Conservation (phyloP, 139 green algal species). For the Deuterostichococcus epilithicus region DNA sequence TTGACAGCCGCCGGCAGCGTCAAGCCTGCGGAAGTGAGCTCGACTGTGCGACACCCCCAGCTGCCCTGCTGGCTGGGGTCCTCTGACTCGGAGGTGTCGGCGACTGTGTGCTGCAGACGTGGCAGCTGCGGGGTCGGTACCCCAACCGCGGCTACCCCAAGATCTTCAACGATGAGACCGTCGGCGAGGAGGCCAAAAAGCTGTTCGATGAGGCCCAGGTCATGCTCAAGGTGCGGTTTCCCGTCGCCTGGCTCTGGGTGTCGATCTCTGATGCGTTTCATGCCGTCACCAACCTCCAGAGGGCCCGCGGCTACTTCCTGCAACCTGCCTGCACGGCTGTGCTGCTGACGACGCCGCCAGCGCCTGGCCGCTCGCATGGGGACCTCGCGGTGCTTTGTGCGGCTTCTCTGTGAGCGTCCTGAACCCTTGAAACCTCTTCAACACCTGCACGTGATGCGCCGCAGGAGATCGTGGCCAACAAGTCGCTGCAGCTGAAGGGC, state of each 20-base stretch:
- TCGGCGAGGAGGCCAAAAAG: conserved; percentile 94
- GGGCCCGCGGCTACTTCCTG: too few species aligned
- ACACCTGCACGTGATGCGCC: too few species aligned
- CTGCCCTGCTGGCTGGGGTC: too few species aligned
- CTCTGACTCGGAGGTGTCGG: too few species aligned
- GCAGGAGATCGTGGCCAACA: conserved; percentile 80
- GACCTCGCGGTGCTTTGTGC: neutral
- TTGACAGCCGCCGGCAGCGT: too few species aligned
- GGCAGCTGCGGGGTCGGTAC: conserved; percentile 96
- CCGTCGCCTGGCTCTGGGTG: neutral
- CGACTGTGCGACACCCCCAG: too few species aligned
- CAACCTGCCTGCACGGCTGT: neutral
- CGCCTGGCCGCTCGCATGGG: too few species aligned
- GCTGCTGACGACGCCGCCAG: too few species aligned
- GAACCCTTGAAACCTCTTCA: neutral
- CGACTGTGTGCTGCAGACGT: conserved; percentile 63
- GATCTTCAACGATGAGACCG: conserved; percentile 99
- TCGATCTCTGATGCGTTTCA: neutral
- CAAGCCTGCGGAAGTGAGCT: too few species aligned
- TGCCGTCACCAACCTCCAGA: neutral
- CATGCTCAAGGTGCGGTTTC: conserved; percentile 54
- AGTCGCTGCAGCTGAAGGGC: conserved; percentile 77
- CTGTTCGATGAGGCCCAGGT: conserved; percentile 91
- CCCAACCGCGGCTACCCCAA: conserved; percentile 98
- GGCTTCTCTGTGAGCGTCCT: neutral